These are phyloP conservation scores for Corymbia maculata DNA, from an alignment of 345 rosid species.

Conservation along the genomic window DNA sequence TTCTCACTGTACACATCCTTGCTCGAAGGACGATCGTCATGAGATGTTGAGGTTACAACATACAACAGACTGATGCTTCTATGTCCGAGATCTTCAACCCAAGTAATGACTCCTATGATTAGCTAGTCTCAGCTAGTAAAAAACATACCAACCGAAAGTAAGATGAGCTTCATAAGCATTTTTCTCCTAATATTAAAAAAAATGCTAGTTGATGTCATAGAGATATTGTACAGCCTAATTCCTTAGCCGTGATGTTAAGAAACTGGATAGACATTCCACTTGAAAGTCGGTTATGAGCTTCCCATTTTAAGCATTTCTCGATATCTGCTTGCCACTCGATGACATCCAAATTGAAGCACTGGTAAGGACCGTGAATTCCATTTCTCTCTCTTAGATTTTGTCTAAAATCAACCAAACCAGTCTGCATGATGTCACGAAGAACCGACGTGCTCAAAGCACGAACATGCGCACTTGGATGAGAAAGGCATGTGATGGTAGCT, in stretches of 20 bases:
- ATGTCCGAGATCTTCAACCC: background rate
- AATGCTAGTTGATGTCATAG: slow-evolving; percentile 12
- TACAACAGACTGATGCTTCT: background rate
- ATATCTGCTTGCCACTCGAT: slow-evolving; percentile 79
- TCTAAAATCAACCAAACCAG: slow-evolving; percentile 25
- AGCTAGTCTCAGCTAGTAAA: background rate
- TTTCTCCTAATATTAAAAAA: background rate
- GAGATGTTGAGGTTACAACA: background rate
- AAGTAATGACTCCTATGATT: background rate
- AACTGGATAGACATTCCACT: slow-evolving; percentile 55
- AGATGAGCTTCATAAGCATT: background rate
- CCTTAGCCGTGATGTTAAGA: slow-evolving; percentile 67
- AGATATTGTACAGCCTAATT: slow-evolving; percentile 63
- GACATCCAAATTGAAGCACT: slow-evolving; percentile 34
- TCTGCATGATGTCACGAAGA: slow-evolving; percentile 56
- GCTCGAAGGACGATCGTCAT: background rate
- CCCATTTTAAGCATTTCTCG: slow-evolving; percentile 79
- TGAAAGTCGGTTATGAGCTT: slow-evolving; percentile 74
- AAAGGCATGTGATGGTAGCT: slow-evolving; percentile 73
- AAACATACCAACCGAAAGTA: background rate
- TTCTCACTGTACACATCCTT: background rate
- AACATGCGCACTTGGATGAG: slow-evolving; percentile 93
- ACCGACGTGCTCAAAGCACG: slow-evolving; percentile 88
- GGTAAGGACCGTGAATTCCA: slow-evolving; percentile 37
- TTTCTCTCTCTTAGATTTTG: slow-evolving; percentile 35